phyloP scores from a whole-genome alignment of 306 rosid genomes.

The Boehmeria nivea region DNA sequence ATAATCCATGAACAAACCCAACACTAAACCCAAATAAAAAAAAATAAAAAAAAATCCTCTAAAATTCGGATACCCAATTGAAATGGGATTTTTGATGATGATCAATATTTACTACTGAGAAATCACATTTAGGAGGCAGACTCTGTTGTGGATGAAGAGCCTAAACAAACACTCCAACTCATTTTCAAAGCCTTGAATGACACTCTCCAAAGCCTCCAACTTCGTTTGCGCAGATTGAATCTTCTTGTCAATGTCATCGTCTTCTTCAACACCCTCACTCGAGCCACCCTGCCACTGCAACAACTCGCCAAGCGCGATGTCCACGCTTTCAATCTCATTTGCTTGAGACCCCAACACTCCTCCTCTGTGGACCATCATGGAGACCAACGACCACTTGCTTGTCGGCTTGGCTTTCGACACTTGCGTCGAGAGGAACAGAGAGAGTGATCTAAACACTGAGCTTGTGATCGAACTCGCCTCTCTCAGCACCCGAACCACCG shows the following conservation, averaged over 20 bases:
- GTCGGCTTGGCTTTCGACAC: constrained; percentile 36
- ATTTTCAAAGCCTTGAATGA: constrained; percentile 45
- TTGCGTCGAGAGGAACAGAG: constrained; percentile 43
- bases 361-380: constrained; percentile 46
- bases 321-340: constrained; percentile 55
- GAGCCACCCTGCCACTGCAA: constrained; percentile 6
- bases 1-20: too few species aligned
- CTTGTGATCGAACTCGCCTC: constrained; percentile 50
- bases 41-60: too few species aligned
- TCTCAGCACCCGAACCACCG: constrained; percentile 51
- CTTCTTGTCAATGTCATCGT: constrained; percentile 17
- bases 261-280: constrained; percentile 25
- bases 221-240: constrained; percentile 36
- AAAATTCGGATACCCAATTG: too few species aligned
- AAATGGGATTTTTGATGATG: too few species aligned
- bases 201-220: constrained; percentile 38
- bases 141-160: constrained; percentile 58
- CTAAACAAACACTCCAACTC: constrained; percentile 60
- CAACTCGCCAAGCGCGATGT: constrained; percentile 40
- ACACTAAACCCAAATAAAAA: too few species aligned
- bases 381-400: constrained; percentile 60
- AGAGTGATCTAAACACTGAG: constrained; percentile 40
- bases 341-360: background rate
- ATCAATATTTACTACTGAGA: constrained; percentile 31
- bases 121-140: constrained; percentile 49